Evolutionary conservation across 768 basidiomycete genomes (phyloP).

Genomic region (Leccinellum luteum): DNA sequence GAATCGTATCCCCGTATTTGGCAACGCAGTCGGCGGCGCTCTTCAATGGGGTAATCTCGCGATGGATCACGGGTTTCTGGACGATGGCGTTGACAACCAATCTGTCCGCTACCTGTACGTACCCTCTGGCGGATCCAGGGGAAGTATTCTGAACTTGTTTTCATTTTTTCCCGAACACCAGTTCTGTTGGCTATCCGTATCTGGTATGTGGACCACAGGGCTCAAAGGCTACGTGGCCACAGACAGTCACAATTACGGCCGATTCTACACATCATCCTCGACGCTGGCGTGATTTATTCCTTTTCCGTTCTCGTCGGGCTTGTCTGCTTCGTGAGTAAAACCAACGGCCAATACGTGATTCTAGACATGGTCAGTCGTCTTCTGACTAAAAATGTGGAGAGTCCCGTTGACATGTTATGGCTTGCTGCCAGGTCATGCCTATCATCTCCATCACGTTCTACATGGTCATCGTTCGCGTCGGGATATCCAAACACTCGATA

Average conservation of each 20-base stretch:
- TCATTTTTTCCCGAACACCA: not conserved
- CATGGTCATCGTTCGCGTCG: slow-evolving; percentile 18
- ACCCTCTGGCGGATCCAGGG: not conserved
- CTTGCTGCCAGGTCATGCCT: slow-evolving; percentile 5
- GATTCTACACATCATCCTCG: slow-evolving; percentile 1
- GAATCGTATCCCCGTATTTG: slow-evolving; percentile 13
- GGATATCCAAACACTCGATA: not conserved
- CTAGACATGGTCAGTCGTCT: slow-evolving; percentile 4
- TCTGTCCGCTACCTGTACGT: not conserved
- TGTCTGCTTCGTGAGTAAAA: not conserved
- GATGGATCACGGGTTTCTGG: slow-evolving; percentile 3
- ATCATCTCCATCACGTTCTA: slow-evolving; percentile 17
- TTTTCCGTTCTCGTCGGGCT: not conserved
- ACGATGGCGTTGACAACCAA: slow-evolving; percentile 1
- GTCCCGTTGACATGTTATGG: not conserved
- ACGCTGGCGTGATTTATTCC: slow-evolving; percentile 7
- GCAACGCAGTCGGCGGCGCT: slow-evolving; percentile 1
- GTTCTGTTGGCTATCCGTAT: not conserved
- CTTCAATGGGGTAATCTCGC: not conserved
- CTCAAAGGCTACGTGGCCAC: not conserved
- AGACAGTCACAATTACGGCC: not conserved
- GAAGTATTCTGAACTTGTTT: not conserved
- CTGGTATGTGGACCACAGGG: not conserved
- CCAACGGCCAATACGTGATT: slow-evolving; percentile 6
- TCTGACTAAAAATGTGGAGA: not conserved